A percentile compares a stretch with the other conserved stretches of the same genome.
phyloP scores from a whole-genome alignment of 2,329 filamentous ascomycete species.

The Aspergillus piperis region DNA sequence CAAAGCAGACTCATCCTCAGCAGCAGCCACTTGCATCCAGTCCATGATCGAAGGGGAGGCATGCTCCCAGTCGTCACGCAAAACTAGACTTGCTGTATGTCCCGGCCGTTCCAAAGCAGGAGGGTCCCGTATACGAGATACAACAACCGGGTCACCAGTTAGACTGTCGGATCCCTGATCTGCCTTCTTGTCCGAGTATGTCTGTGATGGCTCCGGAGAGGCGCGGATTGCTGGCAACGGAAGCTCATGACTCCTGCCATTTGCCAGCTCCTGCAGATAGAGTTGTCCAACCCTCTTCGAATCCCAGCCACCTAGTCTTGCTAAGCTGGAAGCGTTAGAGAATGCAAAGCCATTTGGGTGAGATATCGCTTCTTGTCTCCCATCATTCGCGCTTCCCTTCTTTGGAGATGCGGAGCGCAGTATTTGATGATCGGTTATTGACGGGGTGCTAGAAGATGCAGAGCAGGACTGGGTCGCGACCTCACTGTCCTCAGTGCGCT shows the following conservation, averaged over 20 bases:
- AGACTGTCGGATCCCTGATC: constrained; percentile 30
- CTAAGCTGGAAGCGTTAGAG: constrained; percentile 54
- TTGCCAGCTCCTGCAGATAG: constrained; percentile 54
- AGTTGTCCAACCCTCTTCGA: constrained; percentile 57
- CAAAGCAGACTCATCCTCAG: constrained; percentile 40
- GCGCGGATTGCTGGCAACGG: constrained; percentile 22
- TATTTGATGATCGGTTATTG: constrained; percentile 37
- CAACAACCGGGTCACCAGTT: constrained; percentile 39
- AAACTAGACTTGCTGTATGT: constrained; percentile 46
- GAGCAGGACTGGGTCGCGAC: constrained; percentile 39
- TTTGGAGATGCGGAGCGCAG: constrained; percentile 17
- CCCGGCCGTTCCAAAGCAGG: constrained; percentile 26
- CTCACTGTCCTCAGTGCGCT: constrained; percentile 29
- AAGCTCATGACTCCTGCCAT: constrained; percentile 31
- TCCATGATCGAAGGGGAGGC: constrained; percentile 53
- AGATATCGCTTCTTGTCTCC: constrained; percentile 37
- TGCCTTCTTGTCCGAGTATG: constrained; percentile 15
- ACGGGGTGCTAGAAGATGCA: constrained; percentile 36
- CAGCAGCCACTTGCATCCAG: constrained; percentile 48
- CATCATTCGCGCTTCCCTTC: constrained; percentile 40
- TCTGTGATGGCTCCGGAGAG: constrained; percentile 25
- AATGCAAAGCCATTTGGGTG: constrained; percentile 47
- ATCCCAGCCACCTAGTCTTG: constrained; percentile 56
- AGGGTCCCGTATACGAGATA: constrained; percentile 35
- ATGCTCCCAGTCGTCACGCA: constrained; percentile 51